Evolutionary conservation across 2,329 filamentous ascomycete genomes (phyloP), one percentile per base, ranked within the genome.

Genomic region (Talaromyces sp.): DNA sequence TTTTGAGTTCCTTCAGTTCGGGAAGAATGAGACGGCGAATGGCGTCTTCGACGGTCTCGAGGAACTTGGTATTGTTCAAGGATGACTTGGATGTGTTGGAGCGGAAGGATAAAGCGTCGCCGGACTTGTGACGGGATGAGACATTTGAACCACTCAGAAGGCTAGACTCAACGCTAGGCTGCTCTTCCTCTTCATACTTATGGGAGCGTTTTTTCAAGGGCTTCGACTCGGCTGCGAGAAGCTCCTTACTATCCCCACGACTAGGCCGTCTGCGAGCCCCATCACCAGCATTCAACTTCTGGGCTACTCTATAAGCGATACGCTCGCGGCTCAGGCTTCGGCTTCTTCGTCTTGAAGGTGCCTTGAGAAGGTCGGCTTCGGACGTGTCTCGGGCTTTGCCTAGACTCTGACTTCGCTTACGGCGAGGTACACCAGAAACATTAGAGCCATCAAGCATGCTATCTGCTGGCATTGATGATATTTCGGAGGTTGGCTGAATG

Each of bases 21-120:
- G 94, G 94, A 2, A 99, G 77, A 55, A 97, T 96, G 52, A 96
- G 80, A 51, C 91, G 84, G 62, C 91, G 87, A 67, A 97, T 96
- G 13, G 91, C 91, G 74, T 96, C 91, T 75, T 97, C 92, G 2
- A 97, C 92, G 0, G 91, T 94, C 67, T 94, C 89, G 2, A 97
- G 81, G 1, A 97, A 77, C 69, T 91, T 94, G 0, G 92, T 92
- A 67, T 97, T 96, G 75, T 95, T 96, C 70, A 95, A 89, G 0
- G 89, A 93, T 2, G 90, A 89, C 60, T 81, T 82, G 17, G 81
- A 83, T 9, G 57, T 59, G 36, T 80, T 81, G 31, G 84, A 85
- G 37, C 78, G 78, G 63, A 82, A 81, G 8, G 85, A 88, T 61
- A 81, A 79, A 56, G 79, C 75, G 65, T 84, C 81, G 15, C 76